Evolutionary conservation across 306 rosid species (phyloP), one percentile per base, ranked within the genome.

Genomic region (Lathyrus aphaca): DNA sequence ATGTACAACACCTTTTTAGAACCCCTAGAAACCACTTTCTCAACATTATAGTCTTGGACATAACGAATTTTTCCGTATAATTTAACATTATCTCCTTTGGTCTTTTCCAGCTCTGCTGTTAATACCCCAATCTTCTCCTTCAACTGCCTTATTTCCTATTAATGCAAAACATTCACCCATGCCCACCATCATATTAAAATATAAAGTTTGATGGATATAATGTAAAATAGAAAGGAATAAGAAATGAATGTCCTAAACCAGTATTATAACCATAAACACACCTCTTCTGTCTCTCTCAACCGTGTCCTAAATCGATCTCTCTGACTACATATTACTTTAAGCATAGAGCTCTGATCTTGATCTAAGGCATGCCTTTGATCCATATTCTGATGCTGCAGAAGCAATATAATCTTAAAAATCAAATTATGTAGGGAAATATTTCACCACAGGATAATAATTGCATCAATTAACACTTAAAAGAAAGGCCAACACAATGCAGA

Each of bases 281-380:
- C 99, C 94, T 94, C 99, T 86, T 94, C 99, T 19, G 99, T 84
- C 87, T 91, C 95, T 49, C 87, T 82, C 86, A 94, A 86, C 72
- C 99, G 95, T 71, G 86, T 72, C 83, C 97, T 94, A 78, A 94
- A 94, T 74, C 96, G 89, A 82, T 94, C 99, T 78, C 99, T 80
- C 73, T 91, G 99, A 82, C 83, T 94, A 69, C 99, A 94, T 16
- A 91, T 94, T 50, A 94, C 99, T 88, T 91, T 94, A 61, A 94
- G 97, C 99, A 94, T 94, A 73, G 99, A 89, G 74, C 95, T 94
- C 78, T 91, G 99, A 61, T 94, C 96, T 73, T 84, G 99, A 55
- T 91, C 97, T 6, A 78, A 66, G 68, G 84, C 75, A 42, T 78
- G 92, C 81, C 85, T 87, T 71, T 89, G 97, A 38, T 75, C 96